Base-by-base conservation (phyloP, 2,329 filamentous ascomycete species). In the Cercospora brassicicola region DNA sequence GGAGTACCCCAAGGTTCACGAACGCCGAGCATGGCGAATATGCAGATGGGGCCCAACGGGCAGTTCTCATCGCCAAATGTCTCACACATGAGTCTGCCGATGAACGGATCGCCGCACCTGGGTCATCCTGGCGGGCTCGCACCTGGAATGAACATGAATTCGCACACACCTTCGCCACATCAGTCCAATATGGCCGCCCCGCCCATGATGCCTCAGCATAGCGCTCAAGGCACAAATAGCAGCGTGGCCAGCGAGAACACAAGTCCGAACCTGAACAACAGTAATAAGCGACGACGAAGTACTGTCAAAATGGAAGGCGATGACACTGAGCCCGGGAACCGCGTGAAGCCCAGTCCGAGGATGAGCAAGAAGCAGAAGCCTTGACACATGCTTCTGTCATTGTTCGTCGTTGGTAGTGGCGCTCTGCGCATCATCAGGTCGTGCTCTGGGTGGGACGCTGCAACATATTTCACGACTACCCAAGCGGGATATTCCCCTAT, bases 301-400 rank as follows among this genome's bases (percentile, higher is more conserved):
- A 84, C 84, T 13, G 86, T 88, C 66, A 89, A 89, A 76, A 79
- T 84, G 63, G 87, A 89, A 73, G 82, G 79, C 45, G 86, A 88
- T 57, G 86, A 87, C 55, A 81, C 78, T 8, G 61, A 64, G 68
- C 82, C 82, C 36, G 73, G 78, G 36, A 78, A 71, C 60, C 69
- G 87, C 67, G 81, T 86, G 61, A 88, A 88, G 74, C 79, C 79
- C 59, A 84, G 82, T 73, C 83, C 83, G 28, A 76, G 82, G 23
- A 77, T 82, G 70, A 70, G 76, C 59, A 81, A 81, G 69, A 79
- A 79, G 72, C 66, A 71, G 31, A 77, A 76, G 67, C 76, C 76
- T n/a, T 72, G 61, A 70, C 66, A 57, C 53, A 30, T 33, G 53
- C 30, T 33, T 11, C 53, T 31, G 20, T 57, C 13, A 4, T 33